A percentile compares a stretch with the other conserved stretches of the same genome.
Conservation (phyloP, 305 asterid species). For the Fraxinus greggii region DNA sequence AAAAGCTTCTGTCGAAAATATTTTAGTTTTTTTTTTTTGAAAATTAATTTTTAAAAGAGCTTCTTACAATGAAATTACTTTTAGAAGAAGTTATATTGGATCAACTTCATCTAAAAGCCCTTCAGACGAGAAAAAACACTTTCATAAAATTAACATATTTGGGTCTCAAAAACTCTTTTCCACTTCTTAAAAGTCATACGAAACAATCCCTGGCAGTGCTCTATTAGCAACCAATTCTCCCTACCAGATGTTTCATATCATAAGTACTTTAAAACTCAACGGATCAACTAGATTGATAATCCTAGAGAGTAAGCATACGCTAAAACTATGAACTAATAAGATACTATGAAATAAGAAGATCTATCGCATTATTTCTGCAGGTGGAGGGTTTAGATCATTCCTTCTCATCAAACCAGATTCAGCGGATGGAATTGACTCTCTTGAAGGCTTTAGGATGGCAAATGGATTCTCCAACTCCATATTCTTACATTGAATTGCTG, state of each 20-base stretch:
- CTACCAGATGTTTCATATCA: not conserved
- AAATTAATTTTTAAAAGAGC: too few species aligned
- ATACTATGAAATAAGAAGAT: not conserved
- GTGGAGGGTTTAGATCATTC: constrained; percentile 39
- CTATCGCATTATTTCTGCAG: constrained; percentile 24
- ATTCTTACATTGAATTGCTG: constrained; percentile 47
- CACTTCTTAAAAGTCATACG: too few species aligned
- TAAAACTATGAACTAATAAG: not conserved
- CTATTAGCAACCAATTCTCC: not conserved
- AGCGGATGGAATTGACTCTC: constrained; percentile 58
- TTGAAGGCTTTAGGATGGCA: constrained; percentile 57
- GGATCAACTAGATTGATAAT: not conserved
- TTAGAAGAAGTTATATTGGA: too few species aligned
- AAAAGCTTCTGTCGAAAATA: too few species aligned
- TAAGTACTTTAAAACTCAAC: not conserved
- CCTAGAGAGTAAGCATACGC: not conserved
- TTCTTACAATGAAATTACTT: too few species aligned
- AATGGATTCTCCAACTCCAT: constrained; percentile 47
- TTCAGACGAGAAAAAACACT: too few species aligned
- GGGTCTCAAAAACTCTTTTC: too few species aligned
- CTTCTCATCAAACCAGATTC: constrained; percentile 38
- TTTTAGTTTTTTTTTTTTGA: too few species aligned
- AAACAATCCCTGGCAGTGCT: not conserved
- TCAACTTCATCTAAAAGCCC: too few species aligned
- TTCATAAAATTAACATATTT: too few species aligned